Conservation (phyloP, 805 yeast species). For the Metschnikowia santaceciliae region DNA sequence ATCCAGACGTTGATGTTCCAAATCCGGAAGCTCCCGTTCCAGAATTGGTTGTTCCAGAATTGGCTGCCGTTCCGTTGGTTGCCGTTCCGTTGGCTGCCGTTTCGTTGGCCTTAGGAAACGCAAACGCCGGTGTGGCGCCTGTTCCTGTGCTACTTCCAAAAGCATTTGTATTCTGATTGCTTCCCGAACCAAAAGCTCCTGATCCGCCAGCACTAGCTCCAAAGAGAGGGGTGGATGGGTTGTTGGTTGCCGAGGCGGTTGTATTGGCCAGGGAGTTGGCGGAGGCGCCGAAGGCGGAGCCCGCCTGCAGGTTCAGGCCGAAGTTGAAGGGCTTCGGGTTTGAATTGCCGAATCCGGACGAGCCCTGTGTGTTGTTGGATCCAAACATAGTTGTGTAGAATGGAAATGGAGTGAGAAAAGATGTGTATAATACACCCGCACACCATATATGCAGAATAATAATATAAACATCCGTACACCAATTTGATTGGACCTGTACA, state of each 20-base stretch:
- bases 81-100: no score
- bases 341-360: background rate
- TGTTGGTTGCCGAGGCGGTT: background rate
- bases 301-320: background rate
- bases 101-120: no score
- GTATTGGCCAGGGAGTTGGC: background rate
- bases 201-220: background rate
- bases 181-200: background rate
- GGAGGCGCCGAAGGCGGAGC: slow-evolving; percentile 7
- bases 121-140: background rate
- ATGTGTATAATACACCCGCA: background rate
- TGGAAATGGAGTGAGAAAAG: slow-evolving; percentile 1
- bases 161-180: background rate
- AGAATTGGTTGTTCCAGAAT: background rate
- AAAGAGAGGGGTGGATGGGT: background rate
- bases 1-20: background rate
- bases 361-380: slow-evolving; percentile 2
- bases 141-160: background rate
- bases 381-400: slow-evolving; percentile 8
- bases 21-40: background rate
- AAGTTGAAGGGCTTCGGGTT: background rate
- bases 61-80: no score
- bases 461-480: background rate
- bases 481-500: background rate
- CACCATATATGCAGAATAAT: background rate